Evolutionary conservation across 345 rosid genomes (phyloP), one percentile per base, ranked within the genome.

Genomic region (Hevea brasiliensis): DNA sequence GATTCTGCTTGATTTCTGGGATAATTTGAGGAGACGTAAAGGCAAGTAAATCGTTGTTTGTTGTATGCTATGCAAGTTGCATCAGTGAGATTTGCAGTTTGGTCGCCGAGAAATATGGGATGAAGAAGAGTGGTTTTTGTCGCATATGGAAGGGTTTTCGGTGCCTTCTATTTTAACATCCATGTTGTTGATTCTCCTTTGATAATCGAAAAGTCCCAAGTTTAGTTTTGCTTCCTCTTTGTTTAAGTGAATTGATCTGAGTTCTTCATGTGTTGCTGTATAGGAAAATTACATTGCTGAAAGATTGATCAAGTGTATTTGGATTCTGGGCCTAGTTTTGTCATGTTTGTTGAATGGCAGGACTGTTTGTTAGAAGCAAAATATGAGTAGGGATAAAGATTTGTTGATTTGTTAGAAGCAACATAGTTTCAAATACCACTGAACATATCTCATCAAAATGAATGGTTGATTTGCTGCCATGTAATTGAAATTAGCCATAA

Each of bases 321-420:
- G 12, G 10, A 41, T 64, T 41, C 29, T 64, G 42, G 51, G 27
- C 14, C 37, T 10, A 61, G 41, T 61, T 61, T 61, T 18, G 13
- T 21, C 45, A 61, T 61, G 65, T 20, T 18, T 61, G 47, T 18
- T 54, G 65, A 17, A 14, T 37, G 20, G 10, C 20, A 17, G 12
- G 32, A 60, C 58, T 50, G 42, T 29, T 67, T 50, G 17, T 50
- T 29, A 35, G 26, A 67, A 67, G 58, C 37, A 67, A 47, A 50
- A 48, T 29, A 32, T 17, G 42, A 15, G 20, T 3, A 42, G 20
- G 44, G 58, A 29, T n/a, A 48, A 50, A 21, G 27, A 29, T 47
- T 10, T 47, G 17, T 15, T 11, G 29, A 65, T 29, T 18, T 13
- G 57, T 35, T 27, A n/a, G n/a, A n/a, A n/a, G n/a, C n/a, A n/a